Percentiles rank a stretch among this genome's conserved stretches.
Conservation (phyloP, 139 green algal species). For the Volvox africanus region DNA sequence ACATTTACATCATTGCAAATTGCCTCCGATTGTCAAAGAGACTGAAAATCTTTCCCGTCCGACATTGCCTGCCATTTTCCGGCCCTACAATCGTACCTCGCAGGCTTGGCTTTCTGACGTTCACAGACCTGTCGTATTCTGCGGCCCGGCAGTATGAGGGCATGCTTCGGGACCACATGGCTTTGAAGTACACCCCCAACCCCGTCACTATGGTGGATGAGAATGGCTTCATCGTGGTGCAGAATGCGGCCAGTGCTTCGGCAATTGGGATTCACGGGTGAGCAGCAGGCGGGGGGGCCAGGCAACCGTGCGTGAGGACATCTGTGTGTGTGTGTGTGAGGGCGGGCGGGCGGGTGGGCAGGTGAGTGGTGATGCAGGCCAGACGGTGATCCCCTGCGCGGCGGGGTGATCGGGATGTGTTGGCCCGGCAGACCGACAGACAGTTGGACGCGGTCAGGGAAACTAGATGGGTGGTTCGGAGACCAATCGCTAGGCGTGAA, state of each 20-base stretch:
- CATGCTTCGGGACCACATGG: slow-evolving; percentile 45
- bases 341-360: background rate
- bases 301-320: no score
- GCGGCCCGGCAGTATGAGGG: background rate
- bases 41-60: background rate
- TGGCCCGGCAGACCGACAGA: no score
- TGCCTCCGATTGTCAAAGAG: no score
- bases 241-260: slow-evolving; percentile 5
- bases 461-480: no score
- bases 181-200: slow-evolving; percentile 33
- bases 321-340: background rate
- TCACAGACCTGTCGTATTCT: background rate
- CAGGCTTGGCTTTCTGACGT: slow-evolving; percentile 27
- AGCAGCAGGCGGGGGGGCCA: background rate
- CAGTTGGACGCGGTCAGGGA: no score
- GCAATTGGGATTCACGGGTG: slow-evolving; percentile 33
- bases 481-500: no score
- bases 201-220: slow-evolving; percentile 32
- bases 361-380: background rate
- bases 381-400: no score
- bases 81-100: no score
- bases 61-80: background rate
- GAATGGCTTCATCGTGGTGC: slow-evolving; percentile 17
- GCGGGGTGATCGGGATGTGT: no score
- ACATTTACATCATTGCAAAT: no score